A percentile compares a stretch with the other conserved stretches of the same genome.
These are phyloP conservation scores for Fraxinus excelsior DNA, from an alignment of 257 asterid species.

Conservation along the genomic window DNA sequence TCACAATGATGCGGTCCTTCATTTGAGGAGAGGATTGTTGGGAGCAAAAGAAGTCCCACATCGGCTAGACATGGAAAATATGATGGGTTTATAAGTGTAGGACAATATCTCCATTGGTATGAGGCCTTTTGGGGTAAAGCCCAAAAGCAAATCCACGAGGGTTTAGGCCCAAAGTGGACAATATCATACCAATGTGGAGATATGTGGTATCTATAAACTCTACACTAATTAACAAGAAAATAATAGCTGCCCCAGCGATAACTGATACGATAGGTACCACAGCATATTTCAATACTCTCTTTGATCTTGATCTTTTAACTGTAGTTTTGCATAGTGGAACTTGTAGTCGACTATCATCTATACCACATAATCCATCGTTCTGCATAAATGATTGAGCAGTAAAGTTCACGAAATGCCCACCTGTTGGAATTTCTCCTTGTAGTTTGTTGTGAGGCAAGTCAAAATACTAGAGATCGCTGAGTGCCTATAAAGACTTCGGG, in stretches of 20 bases:
- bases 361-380: slow-evolving; percentile 33
- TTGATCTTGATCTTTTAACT: background rate
- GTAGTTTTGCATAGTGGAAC: slow-evolving; percentile 25
- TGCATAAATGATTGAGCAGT: slow-evolving; percentile 32
- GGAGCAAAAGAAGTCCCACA: too few relatives aligned
- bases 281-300: slow-evolving; percentile 18
- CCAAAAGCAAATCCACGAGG: too few relatives aligned
- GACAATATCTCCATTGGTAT: too few relatives aligned
- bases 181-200: too few relatives aligned
- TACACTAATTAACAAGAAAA: background rate
- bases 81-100: too few relatives aligned
- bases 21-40: too few relatives aligned
- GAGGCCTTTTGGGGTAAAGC: too few relatives aligned
- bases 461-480: slow-evolving; percentile 17
- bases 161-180: too few relatives aligned
- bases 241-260: background rate
- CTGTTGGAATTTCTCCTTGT: slow-evolving; percentile 34
- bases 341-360: slow-evolving; percentile 1
- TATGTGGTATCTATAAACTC: too few relatives aligned
- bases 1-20: too few relatives aligned
- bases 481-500: slow-evolving; percentile 27
- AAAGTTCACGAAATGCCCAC: slow-evolving; percentile 28
- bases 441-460: slow-evolving; percentile 32
- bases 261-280: background rate
- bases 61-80: too few relatives aligned